Conservation (phyloP, 768 basidiomycete genomes). For the Lactarius trivialis region DNA sequence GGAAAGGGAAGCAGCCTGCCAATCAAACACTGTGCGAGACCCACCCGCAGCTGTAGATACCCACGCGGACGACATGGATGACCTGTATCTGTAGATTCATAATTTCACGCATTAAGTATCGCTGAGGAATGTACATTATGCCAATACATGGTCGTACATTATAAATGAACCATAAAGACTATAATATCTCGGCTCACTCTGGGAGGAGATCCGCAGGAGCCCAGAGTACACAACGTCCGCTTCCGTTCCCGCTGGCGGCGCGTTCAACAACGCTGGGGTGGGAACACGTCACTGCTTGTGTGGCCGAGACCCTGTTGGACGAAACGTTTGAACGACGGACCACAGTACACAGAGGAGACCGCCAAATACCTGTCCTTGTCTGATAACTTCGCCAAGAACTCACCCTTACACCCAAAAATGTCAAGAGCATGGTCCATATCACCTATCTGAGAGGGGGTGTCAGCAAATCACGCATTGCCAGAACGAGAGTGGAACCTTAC, state of each 20-base stretch:
- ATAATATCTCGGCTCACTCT: not conserved
- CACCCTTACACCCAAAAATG: slow-evolving; percentile 72
- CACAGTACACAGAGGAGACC: slow-evolving; percentile 16
- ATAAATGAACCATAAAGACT: not conserved
- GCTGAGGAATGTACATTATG: not conserved
- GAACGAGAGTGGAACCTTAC: slow-evolving; percentile 35
- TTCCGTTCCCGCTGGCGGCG: slow-evolving; percentile 70
- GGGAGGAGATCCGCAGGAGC: slow-evolving; percentile 37
- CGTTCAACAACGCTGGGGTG: slow-evolving; percentile 72
- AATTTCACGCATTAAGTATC: not conserved
- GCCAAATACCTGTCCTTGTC: slow-evolving; percentile 47
- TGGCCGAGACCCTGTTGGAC: slow-evolving; percentile 58
- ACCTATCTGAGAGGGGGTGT: slow-evolving; percentile 44
- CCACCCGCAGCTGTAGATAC: not conserved
- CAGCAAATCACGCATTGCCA: not conserved
- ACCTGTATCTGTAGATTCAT: slow-evolving; percentile 45
- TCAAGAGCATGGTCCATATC: slow-evolving; percentile 76
- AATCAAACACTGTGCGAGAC: not conserved
- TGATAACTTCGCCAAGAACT: slow-evolving; percentile 55
- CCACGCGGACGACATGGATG: slow-evolving; percentile 41
- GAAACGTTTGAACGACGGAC: not conserved
- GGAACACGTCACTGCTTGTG: slow-evolving; percentile 86
- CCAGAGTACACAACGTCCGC: slow-evolving; percentile 78
- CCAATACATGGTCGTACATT: not conserved
- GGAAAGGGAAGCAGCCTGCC: not conserved